phyloP scores from a whole-genome alignment of 495 filamentous ascomycete genomes.

The Cairneyella variabilis region DNA sequence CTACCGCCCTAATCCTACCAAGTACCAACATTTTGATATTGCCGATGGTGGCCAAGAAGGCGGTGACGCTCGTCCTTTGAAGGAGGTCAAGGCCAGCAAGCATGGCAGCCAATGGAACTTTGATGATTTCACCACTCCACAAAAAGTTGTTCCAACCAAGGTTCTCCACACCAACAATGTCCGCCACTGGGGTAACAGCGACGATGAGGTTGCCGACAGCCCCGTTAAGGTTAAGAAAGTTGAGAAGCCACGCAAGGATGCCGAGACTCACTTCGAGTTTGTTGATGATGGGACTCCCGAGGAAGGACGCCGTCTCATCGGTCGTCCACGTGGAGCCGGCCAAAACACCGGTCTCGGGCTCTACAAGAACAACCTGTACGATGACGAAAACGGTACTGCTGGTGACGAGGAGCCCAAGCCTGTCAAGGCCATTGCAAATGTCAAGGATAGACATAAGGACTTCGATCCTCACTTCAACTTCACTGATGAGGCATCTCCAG shows the following conservation, averaged over 20 bases:
- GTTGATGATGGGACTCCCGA: slow-evolving; percentile 49
- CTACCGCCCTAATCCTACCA: slow-evolving; percentile 63
- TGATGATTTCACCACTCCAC: slow-evolving; percentile 77
- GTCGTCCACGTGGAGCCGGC: slow-evolving; percentile 41
- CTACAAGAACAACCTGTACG: slow-evolving; percentile 73
- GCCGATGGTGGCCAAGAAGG: slow-evolving; percentile 52
- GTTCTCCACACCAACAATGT: slow-evolving; percentile 52
- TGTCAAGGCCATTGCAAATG: slow-evolving; percentile 60
- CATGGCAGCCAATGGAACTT: slow-evolving; percentile 76
- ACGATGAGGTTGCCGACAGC: slow-evolving; percentile 55
- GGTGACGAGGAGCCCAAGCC: slow-evolving; percentile 64
- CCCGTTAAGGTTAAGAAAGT: slow-evolving; percentile 52
- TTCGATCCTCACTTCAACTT: slow-evolving; percentile 71
- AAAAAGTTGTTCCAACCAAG: slow-evolving; percentile 52
- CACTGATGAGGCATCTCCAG: slow-evolving; percentile 55
- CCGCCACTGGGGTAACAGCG: slow-evolving; percentile 69
- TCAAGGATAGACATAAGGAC: slow-evolving; percentile 63
- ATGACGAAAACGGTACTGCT: slow-evolving; percentile 40
- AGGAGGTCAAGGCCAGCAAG: slow-evolving; percentile 50
- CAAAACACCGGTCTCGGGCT: slow-evolving; percentile 65
- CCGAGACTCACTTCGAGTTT: slow-evolving; percentile 75
- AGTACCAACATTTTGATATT: slow-evolving; percentile 86
- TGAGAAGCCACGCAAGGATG: slow-evolving; percentile 69
- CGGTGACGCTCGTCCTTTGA: slow-evolving; percentile 34
- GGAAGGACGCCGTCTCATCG: slow-evolving; percentile 21